A percentile compares a stretch with the other conserved stretches of the same genome.
Conservation (phyloP, 495 filamentous ascomycete species). For the Chaetomium tenue region DNA sequence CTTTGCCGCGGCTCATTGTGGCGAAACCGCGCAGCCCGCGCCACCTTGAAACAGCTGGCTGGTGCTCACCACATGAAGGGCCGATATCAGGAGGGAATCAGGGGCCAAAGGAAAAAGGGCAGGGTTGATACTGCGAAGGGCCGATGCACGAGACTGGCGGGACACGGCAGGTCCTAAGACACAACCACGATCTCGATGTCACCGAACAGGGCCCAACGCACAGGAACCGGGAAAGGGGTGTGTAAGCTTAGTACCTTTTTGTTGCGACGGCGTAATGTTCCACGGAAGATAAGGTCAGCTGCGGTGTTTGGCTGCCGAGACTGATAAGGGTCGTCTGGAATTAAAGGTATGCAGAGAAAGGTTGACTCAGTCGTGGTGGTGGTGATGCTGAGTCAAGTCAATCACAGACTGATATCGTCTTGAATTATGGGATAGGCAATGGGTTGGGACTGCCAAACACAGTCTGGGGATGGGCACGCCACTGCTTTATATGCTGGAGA, state of each 20-base stretch:
- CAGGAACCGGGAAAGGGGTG: slow-evolving; percentile 9
- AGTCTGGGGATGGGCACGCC: slow-evolving; percentile 5
- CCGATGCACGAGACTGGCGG: slow-evolving; percentile 3
- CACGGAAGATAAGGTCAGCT: slow-evolving; percentile 33
- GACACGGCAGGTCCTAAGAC: slow-evolving; percentile 11
- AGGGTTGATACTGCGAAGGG: slow-evolving; percentile 1
- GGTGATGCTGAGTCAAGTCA: slow-evolving; percentile 16
- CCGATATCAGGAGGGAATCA: slow-evolving; percentile 11
- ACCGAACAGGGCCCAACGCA: slow-evolving; percentile 9
- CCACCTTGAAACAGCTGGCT: slow-evolving; percentile 1
- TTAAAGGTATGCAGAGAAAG: slow-evolving; percentile 14
- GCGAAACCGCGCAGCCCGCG: background rate
- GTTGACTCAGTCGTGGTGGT: background rate
- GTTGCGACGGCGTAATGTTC: slow-evolving; percentile 20
- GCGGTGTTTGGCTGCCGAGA: slow-evolving; percentile 29
- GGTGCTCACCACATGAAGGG: background rate
- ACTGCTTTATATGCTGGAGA: slow-evolving; percentile 25
- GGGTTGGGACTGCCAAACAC: slow-evolving; percentile 3
- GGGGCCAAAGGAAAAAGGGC: background rate
- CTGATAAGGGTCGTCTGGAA: slow-evolving; percentile 30
- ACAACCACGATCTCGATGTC: slow-evolving; percentile 10
- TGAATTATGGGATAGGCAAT: slow-evolving; percentile 1
- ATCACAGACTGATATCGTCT: slow-evolving; percentile 16
- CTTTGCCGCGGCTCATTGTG: background rate
- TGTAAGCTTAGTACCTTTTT: slow-evolving; percentile 22